Evolutionary conservation across 495 filamentous ascomycete species (phyloP).

Genomic region (Pyrenopolyporus hunteri): DNA sequence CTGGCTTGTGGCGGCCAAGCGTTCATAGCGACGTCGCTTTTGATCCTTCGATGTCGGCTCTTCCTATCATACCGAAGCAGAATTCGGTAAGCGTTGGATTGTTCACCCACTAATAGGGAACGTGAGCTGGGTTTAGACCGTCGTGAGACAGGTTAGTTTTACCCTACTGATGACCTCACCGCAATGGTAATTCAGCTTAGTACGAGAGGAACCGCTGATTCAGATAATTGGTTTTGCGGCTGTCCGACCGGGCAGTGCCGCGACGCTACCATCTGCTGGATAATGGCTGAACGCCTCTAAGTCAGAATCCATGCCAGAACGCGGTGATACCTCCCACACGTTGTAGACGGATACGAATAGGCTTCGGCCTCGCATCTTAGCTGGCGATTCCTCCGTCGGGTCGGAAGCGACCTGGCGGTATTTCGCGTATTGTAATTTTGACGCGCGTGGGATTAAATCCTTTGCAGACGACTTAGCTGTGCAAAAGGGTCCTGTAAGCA

Average conservation of each 20-base stretch:
- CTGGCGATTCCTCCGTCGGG: not conserved
- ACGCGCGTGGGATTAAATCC: not conserved
- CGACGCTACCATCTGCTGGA: not conserved
- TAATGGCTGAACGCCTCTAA: conserved; percentile 62
- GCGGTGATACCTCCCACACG: conserved; percentile 64
- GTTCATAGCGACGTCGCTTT: not conserved
- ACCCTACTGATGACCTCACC: not conserved
- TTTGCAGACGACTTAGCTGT: not conserved
- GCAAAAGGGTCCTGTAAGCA: not conserved
- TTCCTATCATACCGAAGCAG: not conserved
- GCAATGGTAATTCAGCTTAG: not conserved
- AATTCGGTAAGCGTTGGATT: not conserved
- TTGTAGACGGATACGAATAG: conserved; percentile 71
- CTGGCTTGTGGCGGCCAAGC: not conserved
- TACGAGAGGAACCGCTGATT: conserved; percentile 50
- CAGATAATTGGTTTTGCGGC: conserved; percentile 60
- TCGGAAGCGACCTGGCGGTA: not conserved
- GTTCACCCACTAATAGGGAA: not conserved
- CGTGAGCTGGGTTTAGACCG: not conserved
- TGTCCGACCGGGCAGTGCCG: not conserved
- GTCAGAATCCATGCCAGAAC: conserved; percentile 70
- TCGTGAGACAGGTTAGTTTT: not conserved
- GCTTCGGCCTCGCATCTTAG: conserved; percentile 59
- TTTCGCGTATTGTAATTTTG: not conserved
- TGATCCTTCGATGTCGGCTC: not conserved